A percentile compares a stretch with the other conserved stretches of the same genome.
Conservation (phyloP, 2,329 filamentous ascomycete genomes). For the Phoma herbarum region DNA sequence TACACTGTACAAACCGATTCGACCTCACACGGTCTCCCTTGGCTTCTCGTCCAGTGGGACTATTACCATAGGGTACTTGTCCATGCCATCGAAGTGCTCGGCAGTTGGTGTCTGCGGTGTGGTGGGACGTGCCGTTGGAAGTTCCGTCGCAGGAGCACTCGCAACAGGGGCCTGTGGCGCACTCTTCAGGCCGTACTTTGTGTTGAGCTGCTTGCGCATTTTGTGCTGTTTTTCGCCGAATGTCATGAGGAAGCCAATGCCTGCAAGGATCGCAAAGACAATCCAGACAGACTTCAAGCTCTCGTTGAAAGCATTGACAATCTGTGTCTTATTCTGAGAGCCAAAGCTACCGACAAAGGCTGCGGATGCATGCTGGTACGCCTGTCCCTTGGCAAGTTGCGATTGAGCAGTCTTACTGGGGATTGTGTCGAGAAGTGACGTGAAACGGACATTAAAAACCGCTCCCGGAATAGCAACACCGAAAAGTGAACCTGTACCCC, state of each 20-base stretch:
- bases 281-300: constrained; percentile 53
- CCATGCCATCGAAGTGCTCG: neutral
- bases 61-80: constrained; percentile 9
- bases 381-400: constrained; percentile 31
- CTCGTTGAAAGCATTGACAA: constrained; percentile 47
- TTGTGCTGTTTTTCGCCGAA: constrained; percentile 50
- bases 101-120: neutral
- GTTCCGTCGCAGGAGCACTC: too few relatives aligned
- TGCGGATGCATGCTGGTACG: constrained; percentile 39
- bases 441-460: constrained; percentile 41
- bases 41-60: neutral
- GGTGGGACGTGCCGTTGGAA: neutral
- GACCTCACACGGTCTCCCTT: constrained; percentile 2
- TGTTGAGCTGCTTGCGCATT: constrained; percentile 52
- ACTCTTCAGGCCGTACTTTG: constrained; percentile 51
- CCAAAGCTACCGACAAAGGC: constrained; percentile 34
- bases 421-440: constrained; percentile 24
- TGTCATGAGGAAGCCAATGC: constrained; percentile 44
- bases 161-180: constrained; percentile 20
- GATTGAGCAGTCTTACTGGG: constrained; percentile 9
- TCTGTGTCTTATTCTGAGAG: constrained; percentile 29
- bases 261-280: constrained; percentile 46
- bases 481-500: constrained; percentile 39
- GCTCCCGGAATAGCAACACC: constrained; percentile 43
- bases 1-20: neutral